A percentile compares a stretch with the other conserved stretches of the same genome.
Evolutionary conservation across 1,139 yeast genomes (phyloP).

Genomic region (Kodamaea derodonti): DNA sequence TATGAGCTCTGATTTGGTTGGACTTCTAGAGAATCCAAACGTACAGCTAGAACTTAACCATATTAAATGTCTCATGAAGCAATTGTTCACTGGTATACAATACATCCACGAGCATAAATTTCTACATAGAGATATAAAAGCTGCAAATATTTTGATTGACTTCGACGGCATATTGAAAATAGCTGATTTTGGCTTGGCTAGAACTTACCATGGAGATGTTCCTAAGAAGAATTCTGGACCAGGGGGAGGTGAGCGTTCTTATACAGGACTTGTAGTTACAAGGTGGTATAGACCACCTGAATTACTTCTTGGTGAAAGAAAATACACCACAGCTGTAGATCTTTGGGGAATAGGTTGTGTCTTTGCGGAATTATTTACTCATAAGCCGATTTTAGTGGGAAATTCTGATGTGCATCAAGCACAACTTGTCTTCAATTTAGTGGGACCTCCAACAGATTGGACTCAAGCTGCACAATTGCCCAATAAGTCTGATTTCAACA

Average conservation of each 20-base stretch:
- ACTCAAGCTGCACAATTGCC: slow-evolving; percentile 65
- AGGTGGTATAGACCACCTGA: slow-evolving; percentile 98
- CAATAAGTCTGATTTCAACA: slow-evolving; percentile 43
- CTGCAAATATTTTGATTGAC: slow-evolving; percentile 86
- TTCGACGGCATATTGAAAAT: slow-evolving; percentile 69
- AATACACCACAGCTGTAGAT: slow-evolving; percentile 91
- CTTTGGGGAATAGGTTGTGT: slow-evolving; percentile 98
- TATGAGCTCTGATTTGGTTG: slow-evolving; percentile 91
- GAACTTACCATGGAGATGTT: slow-evolving; percentile 68
- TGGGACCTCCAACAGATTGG: slow-evolving; percentile 81
- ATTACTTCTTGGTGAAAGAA: slow-evolving; percentile 75
- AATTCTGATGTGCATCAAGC: slow-evolving; percentile 90
- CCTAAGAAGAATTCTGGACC: slow-evolving; percentile 56
- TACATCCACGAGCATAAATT: slow-evolving; percentile 70
- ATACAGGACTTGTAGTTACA: slow-evolving; percentile 91
- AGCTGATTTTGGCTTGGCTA: slow-evolving; percentile 90
- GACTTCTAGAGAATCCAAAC: slow-evolving; percentile 83
- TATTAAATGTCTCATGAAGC: slow-evolving; percentile 80
- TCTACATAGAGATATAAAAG: slow-evolving; percentile 90
- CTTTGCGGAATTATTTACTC: slow-evolving; percentile 82
- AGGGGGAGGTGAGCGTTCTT: slow-evolving; percentile 74
- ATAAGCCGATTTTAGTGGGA: slow-evolving; percentile 83
- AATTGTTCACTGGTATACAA: slow-evolving; percentile 73
- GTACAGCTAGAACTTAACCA: slow-evolving; percentile 59
- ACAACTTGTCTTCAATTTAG: slow-evolving; percentile 67